A percentile compares a stretch with the other conserved stretches of the same genome.
phyloP scores from a whole-genome alignment of 805 yeast genomes.

The Torulaspora indica region DNA sequence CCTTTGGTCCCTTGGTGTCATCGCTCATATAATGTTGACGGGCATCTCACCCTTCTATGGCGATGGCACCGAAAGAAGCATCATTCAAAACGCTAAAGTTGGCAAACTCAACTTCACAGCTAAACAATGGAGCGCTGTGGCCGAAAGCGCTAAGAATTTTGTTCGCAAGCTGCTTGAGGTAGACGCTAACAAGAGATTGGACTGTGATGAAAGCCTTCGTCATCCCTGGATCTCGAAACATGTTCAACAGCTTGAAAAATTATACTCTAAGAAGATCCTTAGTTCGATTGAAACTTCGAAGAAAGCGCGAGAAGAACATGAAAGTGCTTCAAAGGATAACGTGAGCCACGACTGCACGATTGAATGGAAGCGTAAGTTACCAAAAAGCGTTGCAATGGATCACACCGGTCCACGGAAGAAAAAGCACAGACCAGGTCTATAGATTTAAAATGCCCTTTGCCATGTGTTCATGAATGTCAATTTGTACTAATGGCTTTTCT shows the following conservation, averaged over 20 bases:
- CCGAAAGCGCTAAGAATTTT: constrained; percentile 43
- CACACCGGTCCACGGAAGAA: constrained; percentile 13
- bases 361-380: constrained; percentile 29
- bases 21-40: constrained; percentile 53
- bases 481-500: too few relatives aligned
- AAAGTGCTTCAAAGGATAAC: not conserved
- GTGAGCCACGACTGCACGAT: constrained; percentile 1
- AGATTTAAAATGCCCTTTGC: not conserved
- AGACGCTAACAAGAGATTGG: constrained; percentile 38
- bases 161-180: constrained; percentile 40
- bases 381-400: constrained; percentile 22
- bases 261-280: constrained; percentile 37
- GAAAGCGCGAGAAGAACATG: constrained; percentile 21
- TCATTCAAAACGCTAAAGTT: constrained; percentile 40
- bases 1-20: constrained; percentile 65
- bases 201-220: constrained; percentile 39
- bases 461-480: too few relatives aligned
- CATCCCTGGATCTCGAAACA: constrained; percentile 49
- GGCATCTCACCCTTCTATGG: constrained; percentile 63
- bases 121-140: constrained; percentile 42
- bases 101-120: constrained; percentile 41
- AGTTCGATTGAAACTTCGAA: constrained; percentile 17
- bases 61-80: constrained; percentile 40
- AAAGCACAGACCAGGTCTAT: constrained; percentile 8
- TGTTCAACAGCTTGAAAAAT: constrained; percentile 32